Evolutionary conservation across 148 eudicot genomes (phyloP), one percentile per base, ranked within the genome.

Genomic region (Camellia granthamiana): DNA sequence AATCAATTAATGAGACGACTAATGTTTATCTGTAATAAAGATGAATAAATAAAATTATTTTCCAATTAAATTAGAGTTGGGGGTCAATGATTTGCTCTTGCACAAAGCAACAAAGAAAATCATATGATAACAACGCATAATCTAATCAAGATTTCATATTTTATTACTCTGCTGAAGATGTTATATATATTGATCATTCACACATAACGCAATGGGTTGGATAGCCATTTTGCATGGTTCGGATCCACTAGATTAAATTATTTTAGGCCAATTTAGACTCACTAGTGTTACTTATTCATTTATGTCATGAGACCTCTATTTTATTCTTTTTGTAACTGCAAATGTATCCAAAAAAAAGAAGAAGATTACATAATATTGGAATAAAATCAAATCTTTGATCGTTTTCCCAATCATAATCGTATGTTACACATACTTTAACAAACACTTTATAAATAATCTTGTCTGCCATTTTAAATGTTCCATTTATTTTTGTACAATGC

Each of bases 301-400:
- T 10, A 21, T 64, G 21, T 12, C 13, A 21, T 1, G 5, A 3
- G 2, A 54, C 62, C 7, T 30, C 42, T 55, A 3, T 43, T 49
- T 55, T 64, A 12, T 16, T 73, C 55, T 73, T 54, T 14, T 73
- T 73, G 62, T 13, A 72, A 23, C 76, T 5, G 76, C 76, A 54
- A 71, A 71, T 14, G 15, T 30, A 16, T n/a, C 76, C 76, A 73
- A 55, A 44, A 18, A 64, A 59, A 73, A 73, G 23, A 19, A 72
- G n/a, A 46, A 6, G 2, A 44, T 30, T 30, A 64, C 12, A 7
- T 12, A 30, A 30, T 18, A 61, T 18, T 61, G 64, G 64, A 61
- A 16, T 61, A 15, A 3, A 15, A 61, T 61, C 18, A 18, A 61
- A 15, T 61, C 38, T 30, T 1, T 30, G 38, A 30, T 30, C 38